Percentiles rank a stretch among this genome's conserved stretches.
These are phyloP conservation scores for Suillus subaureus DNA, from an alignment of 768 basidiomycete species.

Conservation along the genomic window DNA sequence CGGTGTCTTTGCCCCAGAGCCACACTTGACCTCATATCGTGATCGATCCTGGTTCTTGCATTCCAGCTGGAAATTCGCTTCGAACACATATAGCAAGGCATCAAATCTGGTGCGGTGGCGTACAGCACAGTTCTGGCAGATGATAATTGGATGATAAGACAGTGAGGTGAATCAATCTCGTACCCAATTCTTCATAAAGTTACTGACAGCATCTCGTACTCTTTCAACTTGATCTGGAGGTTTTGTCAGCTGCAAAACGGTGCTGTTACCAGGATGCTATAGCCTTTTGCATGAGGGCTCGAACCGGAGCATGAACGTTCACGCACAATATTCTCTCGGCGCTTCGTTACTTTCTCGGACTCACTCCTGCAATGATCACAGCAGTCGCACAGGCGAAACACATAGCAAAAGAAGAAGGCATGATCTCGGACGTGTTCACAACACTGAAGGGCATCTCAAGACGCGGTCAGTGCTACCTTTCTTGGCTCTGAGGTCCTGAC, in stretches of 20 bases:
- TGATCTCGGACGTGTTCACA: no score
- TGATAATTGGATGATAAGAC: constrained; percentile 1
- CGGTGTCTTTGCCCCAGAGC: neutral
- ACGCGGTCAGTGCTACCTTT: no score
- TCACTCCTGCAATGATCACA: neutral
- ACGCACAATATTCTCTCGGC: neutral
- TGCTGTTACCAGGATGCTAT: neutral
- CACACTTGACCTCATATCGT: neutral
- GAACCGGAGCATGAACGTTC: neutral
- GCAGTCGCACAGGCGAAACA: no score
- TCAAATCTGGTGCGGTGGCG: neutral
- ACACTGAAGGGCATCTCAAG: no score
- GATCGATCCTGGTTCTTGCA: neutral
- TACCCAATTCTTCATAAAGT: neutral
- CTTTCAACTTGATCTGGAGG: neutral
- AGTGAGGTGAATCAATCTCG: neutral
- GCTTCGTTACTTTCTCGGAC: neutral
- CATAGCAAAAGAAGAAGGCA: no score
- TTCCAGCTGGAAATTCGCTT: neutral
- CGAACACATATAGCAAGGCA: neutral
- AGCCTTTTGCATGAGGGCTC: neutral
- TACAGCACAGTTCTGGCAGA: neutral
- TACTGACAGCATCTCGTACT: neutral
- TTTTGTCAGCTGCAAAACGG: neutral
- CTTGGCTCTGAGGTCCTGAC: no score